These are phyloP conservation scores for Macrocybe gigantea DNA, from an alignment of 768 basidiomycete genomes.

Conservation along the genomic window DNA sequence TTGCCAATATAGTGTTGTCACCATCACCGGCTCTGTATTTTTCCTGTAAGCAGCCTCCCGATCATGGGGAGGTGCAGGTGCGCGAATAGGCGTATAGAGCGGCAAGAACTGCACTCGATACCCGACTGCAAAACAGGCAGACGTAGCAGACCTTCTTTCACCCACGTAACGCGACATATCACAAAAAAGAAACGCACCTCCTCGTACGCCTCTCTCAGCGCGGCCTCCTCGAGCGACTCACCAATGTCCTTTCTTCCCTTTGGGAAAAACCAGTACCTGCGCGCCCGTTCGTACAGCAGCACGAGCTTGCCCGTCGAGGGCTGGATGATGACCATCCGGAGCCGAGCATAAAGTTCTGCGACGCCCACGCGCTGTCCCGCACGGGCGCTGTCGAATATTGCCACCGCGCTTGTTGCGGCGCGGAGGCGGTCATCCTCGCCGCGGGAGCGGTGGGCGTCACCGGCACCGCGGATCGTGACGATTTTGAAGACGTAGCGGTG, in stretches of 20 bases:
- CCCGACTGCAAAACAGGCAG: slow-evolving; percentile 30
- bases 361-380: slow-evolving; percentile 35
- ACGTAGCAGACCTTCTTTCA: not conserved
- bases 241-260: slow-evolving; percentile 63
- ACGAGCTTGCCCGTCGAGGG: slow-evolving; percentile 50
- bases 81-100: slow-evolving; percentile 31
- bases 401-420: slow-evolving; percentile 20
- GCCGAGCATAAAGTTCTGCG: slow-evolving; percentile 49
- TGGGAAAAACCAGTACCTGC: slow-evolving; percentile 52
- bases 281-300: slow-evolving; percentile 34
- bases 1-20: slow-evolving; percentile 26
- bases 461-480: slow-evolving; percentile 1
- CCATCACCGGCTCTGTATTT: slow-evolving; percentile 41
- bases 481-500: too few relatives aligned
- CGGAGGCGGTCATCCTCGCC: too few relatives aligned
- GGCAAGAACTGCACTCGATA: slow-evolving; percentile 43
- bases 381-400: slow-evolving; percentile 34
- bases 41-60: slow-evolving; percentile 2
- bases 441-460: not conserved
- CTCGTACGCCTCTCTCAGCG: slow-evolving; percentile 61
- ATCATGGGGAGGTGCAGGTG: slow-evolving; percentile 31
- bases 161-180: not conserved
- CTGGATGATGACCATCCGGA: slow-evolving; percentile 60
- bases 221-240: slow-evolving; percentile 54
- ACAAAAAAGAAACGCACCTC: slow-evolving; percentile 37